Conservation (phyloP, 1,284 basidiomycete species). For the Trichosporon coremiiforme region DNA sequence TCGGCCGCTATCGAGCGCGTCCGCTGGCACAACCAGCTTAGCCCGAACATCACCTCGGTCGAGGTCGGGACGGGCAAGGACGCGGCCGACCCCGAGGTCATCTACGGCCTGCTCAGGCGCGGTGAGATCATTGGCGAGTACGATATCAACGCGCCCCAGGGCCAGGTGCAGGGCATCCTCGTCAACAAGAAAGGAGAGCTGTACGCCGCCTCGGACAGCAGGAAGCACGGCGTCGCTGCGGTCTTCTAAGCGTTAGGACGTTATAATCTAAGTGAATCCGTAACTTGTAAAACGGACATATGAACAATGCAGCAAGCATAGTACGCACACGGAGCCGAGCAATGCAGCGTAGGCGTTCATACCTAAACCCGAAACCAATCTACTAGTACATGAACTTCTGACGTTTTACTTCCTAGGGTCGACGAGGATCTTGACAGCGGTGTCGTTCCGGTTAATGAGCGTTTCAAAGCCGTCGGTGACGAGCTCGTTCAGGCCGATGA, state of each 20-base stretch:
- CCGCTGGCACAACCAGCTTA: conserved; percentile 67
- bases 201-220: conserved; percentile 42
- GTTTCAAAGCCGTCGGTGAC: conserved; percentile 28
- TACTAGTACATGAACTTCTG: conserved; percentile 10
- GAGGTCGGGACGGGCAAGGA: conserved; percentile 59
- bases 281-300: neutral
- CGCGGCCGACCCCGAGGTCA: conserved; percentile 61
- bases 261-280: neutral
- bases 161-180: conserved; percentile 67
- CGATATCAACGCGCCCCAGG: conserved; percentile 51
- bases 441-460: conserved; percentile 32
- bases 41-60: conserved; percentile 66
- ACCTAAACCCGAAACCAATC: neutral
- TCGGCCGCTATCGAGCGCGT: conserved; percentile 9
- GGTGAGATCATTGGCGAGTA: conserved; percentile 71
- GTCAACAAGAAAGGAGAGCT: conserved; percentile 58
- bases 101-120: conserved; percentile 63
- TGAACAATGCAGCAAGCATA: neutral
- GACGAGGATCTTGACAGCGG: conserved; percentile 35
- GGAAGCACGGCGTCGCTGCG: conserved; percentile 51
- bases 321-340: no score
- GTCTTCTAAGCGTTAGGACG: conserved; percentile 39
- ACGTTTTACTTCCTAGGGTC: conserved; percentile 22
- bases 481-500: conserved; percentile 30
- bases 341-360: no score